phyloP scores from a whole-genome alignment of 2,329 filamentous ascomycete species.

The Cladobotryum mycophilum region DNA sequence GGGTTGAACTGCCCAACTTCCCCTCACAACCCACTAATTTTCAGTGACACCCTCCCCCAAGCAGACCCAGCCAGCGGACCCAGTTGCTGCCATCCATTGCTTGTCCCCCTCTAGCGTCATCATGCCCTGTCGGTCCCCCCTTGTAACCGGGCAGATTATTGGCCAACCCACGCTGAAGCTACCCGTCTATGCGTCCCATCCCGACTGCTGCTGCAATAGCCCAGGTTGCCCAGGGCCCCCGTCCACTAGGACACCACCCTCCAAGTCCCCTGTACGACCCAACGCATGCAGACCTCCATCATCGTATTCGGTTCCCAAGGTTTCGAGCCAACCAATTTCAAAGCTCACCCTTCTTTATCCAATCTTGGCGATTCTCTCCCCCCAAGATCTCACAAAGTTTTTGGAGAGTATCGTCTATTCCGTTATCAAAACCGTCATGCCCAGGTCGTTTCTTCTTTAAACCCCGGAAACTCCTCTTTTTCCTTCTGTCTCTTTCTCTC shows the following conservation, averaged over 20 bases:
- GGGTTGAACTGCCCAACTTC: background rate
- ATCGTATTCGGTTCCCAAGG: constrained; percentile 1
- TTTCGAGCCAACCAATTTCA: background rate
- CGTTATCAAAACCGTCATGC: background rate
- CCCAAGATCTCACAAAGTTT: too few relatives aligned
- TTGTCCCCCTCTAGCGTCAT: too few relatives aligned
- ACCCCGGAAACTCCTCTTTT: background rate
- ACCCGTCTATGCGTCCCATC: background rate
- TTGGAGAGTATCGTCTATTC: too few relatives aligned
- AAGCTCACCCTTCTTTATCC: background rate
- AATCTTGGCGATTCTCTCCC: background rate
- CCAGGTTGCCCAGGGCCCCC: background rate
- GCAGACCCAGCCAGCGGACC: too few relatives aligned
- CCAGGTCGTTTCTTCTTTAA: background rate
- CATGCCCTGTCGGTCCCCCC: too few relatives aligned
- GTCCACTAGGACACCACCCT: too few relatives aligned
- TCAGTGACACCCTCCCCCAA: background rate
- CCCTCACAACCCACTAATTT: background rate
- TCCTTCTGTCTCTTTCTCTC: background rate
- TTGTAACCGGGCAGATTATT: background rate
- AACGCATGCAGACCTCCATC: background rate
- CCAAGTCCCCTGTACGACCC: too few relatives aligned
- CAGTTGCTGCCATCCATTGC: too few relatives aligned
- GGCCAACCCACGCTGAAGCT: background rate
- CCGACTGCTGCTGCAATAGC: background rate